Conservation (phyloP, 1,139 yeast species). For the Pichia sp. region DNA sequence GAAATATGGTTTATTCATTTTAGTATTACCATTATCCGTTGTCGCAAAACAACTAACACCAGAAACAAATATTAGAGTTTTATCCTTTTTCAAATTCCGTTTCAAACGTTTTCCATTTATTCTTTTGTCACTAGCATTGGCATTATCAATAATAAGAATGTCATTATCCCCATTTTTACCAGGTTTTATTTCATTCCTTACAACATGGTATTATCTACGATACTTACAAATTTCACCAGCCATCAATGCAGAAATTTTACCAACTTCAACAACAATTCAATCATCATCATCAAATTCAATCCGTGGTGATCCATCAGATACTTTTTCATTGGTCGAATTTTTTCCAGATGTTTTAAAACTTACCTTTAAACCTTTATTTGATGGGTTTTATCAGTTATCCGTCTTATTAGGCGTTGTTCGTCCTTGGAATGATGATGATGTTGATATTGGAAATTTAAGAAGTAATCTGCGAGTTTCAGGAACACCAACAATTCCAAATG, state of each 20-base stretch:
- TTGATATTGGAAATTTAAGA: conserved; percentile 67
- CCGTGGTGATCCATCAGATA: conserved; percentile 85
- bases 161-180: conserved; percentile 52
- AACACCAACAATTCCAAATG: conserved; percentile 16
- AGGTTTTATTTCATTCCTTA: conserved; percentile 61
- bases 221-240: conserved; percentile 52
- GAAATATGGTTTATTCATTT: conserved; percentile 61
- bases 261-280: conserved; percentile 17
- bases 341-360: conserved; percentile 61
- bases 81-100: conserved; percentile 62
- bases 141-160: conserved; percentile 39
- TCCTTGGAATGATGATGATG: conserved; percentile 64
- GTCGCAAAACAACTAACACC: conserved; percentile 86
- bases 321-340: conserved; percentile 76
- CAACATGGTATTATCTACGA: conserved; percentile 70
- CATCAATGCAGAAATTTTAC: conserved; percentile 23
- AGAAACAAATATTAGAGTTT: conserved; percentile 71
- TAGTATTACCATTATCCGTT: conserved; percentile 71
- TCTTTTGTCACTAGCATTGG: conserved; percentile 39
- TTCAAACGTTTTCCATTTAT: conserved; percentile 71
- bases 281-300: conserved; percentile 15
- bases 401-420: conserved; percentile 52
- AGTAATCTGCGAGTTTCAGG: conserved; percentile 50
- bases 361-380: conserved; percentile 47
- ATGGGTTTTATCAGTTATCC: conserved; percentile 46